phyloP scores from a whole-genome alignment of 129 eudicot species.

The Tanacetum coccineum region DNA sequence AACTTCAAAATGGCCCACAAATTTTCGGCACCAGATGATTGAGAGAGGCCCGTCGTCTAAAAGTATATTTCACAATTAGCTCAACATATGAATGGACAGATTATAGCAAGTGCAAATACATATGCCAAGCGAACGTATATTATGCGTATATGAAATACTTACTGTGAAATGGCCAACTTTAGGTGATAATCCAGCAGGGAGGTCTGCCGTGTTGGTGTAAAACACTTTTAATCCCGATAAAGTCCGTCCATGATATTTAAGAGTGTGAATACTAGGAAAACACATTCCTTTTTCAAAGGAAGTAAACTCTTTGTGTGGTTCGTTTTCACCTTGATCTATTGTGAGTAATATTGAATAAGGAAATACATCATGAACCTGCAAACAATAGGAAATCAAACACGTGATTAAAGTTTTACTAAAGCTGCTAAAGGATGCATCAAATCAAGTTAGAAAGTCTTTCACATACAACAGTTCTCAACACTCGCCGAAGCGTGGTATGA shows the following conservation, averaged over 20 bases:
- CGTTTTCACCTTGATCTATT: neutral
- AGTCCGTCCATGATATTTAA: conserved; percentile 33
- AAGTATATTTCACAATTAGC: neutral
- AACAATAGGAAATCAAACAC: conserved; percentile 16
- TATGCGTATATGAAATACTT: conserved; percentile 1
- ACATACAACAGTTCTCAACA: neutral
- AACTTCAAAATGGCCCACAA: conserved; percentile 15
- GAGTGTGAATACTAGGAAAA: conserved; percentile 43
- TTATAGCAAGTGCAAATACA: neutral
- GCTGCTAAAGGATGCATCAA: neutral
- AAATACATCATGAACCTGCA: conserved; percentile 67
- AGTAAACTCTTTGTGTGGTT: conserved; percentile 22
- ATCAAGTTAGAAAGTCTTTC: neutral
- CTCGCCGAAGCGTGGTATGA: too few species aligned
- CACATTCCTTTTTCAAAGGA: conserved; percentile 51
- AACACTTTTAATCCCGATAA: conserved; percentile 38
- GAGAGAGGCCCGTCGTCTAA: conserved; percentile 53
- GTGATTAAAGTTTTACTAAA: neutral
- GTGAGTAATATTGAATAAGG: conserved; percentile 67
- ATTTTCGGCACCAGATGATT: conserved; percentile 26
- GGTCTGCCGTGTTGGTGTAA: conserved; percentile 38
- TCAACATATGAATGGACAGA: neutral
- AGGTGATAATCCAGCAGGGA: conserved; percentile 51
- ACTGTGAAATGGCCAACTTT: conserved; percentile 55
- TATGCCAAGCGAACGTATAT: neutral